Conservation (phyloP, 768 basidiomycete species). For the Pleurotus pulmonarius region DNA sequence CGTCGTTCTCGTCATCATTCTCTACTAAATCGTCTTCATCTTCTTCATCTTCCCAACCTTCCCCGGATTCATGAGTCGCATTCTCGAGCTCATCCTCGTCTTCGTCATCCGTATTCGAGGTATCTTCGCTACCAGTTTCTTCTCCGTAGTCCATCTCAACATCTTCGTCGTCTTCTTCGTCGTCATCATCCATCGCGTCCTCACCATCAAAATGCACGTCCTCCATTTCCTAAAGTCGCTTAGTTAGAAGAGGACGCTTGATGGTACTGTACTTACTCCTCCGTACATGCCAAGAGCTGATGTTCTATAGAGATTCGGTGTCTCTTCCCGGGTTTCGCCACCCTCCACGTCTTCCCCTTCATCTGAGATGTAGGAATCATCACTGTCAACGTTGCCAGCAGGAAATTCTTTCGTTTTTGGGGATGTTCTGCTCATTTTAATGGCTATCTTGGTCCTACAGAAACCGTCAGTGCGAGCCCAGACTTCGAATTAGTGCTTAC, state of each 20-base stretch:
- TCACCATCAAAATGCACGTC: slow-evolving; percentile 66
- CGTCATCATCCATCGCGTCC: slow-evolving; percentile 79
- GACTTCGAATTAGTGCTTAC: slow-evolving; percentile 40
- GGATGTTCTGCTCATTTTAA: slow-evolving; percentile 89
- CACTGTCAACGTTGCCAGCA: slow-evolving; percentile 44
- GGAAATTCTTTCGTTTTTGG: slow-evolving; percentile 57
- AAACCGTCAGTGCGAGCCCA: slow-evolving; percentile 12
- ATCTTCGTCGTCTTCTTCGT: slow-evolving; percentile 78
- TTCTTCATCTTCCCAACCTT: slow-evolving; percentile 65
- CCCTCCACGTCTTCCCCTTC: slow-evolving; percentile 58
- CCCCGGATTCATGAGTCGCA: slow-evolving; percentile 53
- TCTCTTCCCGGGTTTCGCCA: slow-evolving; percentile 64
- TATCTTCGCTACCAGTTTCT: slow-evolving; percentile 78
- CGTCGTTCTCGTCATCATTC: slow-evolving; percentile 39
- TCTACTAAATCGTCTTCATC: slow-evolving; percentile 64
- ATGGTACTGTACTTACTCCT: slow-evolving; percentile 55
- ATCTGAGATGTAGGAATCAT: slow-evolving; percentile 43
- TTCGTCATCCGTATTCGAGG: slow-evolving; percentile 69
- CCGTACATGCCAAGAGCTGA: slow-evolving; percentile 95
- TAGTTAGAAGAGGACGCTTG: slow-evolving; percentile 7
- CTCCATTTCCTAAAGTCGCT: slow-evolving; percentile 70
- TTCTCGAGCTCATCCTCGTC: slow-evolving; percentile 63
- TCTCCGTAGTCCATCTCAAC: slow-evolving; percentile 88
- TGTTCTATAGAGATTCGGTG: slow-evolving; percentile 92
- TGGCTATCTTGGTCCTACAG: slow-evolving; percentile 88